Percentiles rank a stretch among this genome's conserved stretches.
Conservation (phyloP, 805 yeast species). For the Candida odintsovae region DNA sequence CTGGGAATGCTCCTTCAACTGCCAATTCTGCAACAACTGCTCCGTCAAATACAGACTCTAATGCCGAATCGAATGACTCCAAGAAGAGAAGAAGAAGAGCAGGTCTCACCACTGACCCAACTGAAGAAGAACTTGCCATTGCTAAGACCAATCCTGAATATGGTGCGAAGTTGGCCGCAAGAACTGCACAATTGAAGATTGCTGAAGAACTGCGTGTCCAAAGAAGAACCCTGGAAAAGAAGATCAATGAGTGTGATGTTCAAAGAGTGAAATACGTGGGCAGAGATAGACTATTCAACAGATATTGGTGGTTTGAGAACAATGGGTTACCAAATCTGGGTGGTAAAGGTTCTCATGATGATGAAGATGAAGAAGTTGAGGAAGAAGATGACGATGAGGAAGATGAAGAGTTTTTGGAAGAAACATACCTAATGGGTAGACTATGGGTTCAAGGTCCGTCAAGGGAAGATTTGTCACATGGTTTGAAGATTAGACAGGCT, state of each 20-base stretch:
- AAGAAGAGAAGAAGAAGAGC: slow-evolving; percentile 27
- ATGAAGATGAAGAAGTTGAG: slow-evolving; percentile 29
- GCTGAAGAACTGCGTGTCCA: slow-evolving; percentile 43
- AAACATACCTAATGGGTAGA: slow-evolving; percentile 72
- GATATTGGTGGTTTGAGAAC: slow-evolving; percentile 94
- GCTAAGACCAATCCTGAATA: slow-evolving; percentile 39
- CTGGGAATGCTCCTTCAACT: slow-evolving; percentile 4
- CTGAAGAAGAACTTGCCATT: slow-evolving; percentile 30
- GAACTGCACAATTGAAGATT: slow-evolving; percentile 31
- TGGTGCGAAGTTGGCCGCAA: slow-evolving; percentile 35
- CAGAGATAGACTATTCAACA: slow-evolving; percentile 73
- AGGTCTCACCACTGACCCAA: slow-evolving; percentile 30
- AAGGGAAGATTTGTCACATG: slow-evolving; percentile 36
- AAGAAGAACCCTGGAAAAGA: slow-evolving; percentile 50
- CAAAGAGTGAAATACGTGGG: slow-evolving; percentile 78
- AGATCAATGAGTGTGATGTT: slow-evolving; percentile 63
- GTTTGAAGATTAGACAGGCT: slow-evolving; percentile 26
- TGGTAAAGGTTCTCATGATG: slow-evolving; percentile 23
- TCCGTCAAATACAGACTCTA: neutral
- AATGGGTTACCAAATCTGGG: slow-evolving; percentile 66
- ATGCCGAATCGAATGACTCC: slow-evolving; percentile 15
- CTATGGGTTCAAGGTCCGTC: slow-evolving; percentile 90
- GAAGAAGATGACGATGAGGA: slow-evolving; percentile 39
- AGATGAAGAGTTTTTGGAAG: slow-evolving; percentile 43
- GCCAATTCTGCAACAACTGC: slow-evolving; percentile 16